Conservation (phyloP, 1,139 yeast species). For the Yamadazyma diospyri region DNA sequence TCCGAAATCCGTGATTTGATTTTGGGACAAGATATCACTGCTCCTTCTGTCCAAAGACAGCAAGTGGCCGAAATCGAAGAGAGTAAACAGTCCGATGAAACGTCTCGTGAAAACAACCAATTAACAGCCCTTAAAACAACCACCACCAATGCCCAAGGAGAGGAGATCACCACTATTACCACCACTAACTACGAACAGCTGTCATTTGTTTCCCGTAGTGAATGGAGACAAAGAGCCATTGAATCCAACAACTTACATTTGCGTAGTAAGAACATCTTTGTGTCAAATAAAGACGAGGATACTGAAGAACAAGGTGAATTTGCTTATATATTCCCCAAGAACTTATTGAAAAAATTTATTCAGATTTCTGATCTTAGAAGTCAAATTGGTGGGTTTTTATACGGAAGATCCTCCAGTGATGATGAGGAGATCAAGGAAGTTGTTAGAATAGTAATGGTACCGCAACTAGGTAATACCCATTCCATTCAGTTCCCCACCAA, state of each 20-base stretch:
- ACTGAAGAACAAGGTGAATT: conserved; percentile 41
- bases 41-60: conserved; percentile 79
- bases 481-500: conserved; percentile 59
- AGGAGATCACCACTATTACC: conserved; percentile 90
- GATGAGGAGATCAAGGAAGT: conserved; percentile 75
- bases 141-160: conserved; percentile 92
- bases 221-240: conserved; percentile 89
- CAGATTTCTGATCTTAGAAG: conserved; percentile 78
- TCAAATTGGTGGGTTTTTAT: conserved; percentile 79
- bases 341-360: conserved; percentile 71
- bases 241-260: conserved; percentile 70
- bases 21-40: conserved; percentile 88
- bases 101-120: conserved; percentile 30
- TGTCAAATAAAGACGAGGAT: conserved; percentile 51
- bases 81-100: conserved; percentile 24
- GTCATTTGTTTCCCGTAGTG: conserved; percentile 77
- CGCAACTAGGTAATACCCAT: conserved; percentile 78
- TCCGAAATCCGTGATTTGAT: conserved; percentile 92
- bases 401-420: conserved; percentile 72
- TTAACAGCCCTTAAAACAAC: conserved; percentile 79
- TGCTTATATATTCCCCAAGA: conserved; percentile 80
- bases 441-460: conserved; percentile 71
- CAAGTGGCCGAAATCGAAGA: conserved; percentile 74
- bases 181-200: conserved; percentile 87
- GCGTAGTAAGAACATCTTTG: conserved; percentile 74